Evolutionary conservation across 2,329 filamentous ascomycete species (phyloP).

Genomic region (Didymella keratinophila): DNA sequence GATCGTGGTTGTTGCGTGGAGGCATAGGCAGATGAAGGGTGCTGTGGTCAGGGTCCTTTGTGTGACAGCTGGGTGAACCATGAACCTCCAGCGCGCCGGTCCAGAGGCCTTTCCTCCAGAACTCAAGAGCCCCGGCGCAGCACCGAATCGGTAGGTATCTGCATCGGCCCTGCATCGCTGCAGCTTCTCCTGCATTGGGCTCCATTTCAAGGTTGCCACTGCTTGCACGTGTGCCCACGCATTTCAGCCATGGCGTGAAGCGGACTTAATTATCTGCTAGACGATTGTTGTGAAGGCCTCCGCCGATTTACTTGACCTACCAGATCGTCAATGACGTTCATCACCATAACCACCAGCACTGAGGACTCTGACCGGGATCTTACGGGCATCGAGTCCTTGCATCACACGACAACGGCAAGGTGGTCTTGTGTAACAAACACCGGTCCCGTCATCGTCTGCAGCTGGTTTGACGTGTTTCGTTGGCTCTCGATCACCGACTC

Average conservation of each 20-base stretch:
- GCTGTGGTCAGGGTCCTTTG: neutral
- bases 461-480: constrained; percentile 1
- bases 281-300: neutral
- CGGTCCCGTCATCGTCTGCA: constrained; percentile 5
- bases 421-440: constrained; percentile 12
- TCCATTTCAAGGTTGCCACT: neutral
- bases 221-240: constrained; percentile 6
- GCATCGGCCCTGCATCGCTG: constrained; percentile 15
- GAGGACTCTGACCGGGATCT: too few species aligned
- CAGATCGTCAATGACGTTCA: neutral
- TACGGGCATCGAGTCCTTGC: constrained; percentile 8
- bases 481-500: constrained; percentile 7
- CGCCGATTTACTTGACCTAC: neutral
- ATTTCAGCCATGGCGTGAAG: neutral
- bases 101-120: constrained; percentile 8
- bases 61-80: constrained; percentile 7
- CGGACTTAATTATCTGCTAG: neutral
- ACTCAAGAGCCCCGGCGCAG: constrained; percentile 5
- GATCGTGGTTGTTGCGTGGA: neutral
- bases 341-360: neutral
- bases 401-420: constrained; percentile 13
- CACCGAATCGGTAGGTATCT: constrained; percentile 9
- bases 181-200: constrained; percentile 17
- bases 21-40: neutral
- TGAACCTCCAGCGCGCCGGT: neutral